Conservation (phyloP, 352 stramenopile species). For the Thraustotheca clavata region DNA sequence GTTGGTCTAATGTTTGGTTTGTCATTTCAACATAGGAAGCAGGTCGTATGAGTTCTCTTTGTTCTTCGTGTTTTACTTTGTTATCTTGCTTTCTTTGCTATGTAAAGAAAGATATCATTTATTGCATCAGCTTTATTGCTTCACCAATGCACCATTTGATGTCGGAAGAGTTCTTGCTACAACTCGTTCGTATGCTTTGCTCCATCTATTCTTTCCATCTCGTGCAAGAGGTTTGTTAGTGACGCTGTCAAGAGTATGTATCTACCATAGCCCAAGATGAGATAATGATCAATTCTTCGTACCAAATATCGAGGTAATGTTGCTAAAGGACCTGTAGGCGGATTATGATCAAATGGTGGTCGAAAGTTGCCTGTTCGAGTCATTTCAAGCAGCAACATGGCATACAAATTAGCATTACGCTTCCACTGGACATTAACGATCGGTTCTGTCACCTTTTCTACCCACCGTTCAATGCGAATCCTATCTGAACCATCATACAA, state of each 20-base stretch:
- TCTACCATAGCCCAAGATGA: neutral
- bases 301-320: constrained; percentile 19
- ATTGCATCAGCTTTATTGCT: too few species aligned
- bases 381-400: constrained; percentile 16
- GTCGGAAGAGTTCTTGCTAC: neutral
- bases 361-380: constrained; percentile 6
- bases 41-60: neutral
- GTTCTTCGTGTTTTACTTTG: too few species aligned
- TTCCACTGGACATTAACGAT: constrained; percentile 21
- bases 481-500: neutral
- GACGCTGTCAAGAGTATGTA: neutral
- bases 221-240: neutral
- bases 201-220: neutral
- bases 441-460: constrained; percentile 16
- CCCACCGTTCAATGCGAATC: constrained; percentile 21
- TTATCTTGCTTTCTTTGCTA: too few species aligned
- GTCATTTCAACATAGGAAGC: constrained; percentile 17
- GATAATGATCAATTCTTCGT: neutral
- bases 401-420: constrained; percentile 19
- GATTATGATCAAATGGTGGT: constrained; percentile 10
- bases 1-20: constrained; percentile 9
- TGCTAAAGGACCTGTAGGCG: neutral
- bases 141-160: neutral
- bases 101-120: too few species aligned
- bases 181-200: constrained; percentile 15